phyloP scores from a whole-genome alignment of 192 early-diverging fungal species.

The Linderina pennispora region DNA sequence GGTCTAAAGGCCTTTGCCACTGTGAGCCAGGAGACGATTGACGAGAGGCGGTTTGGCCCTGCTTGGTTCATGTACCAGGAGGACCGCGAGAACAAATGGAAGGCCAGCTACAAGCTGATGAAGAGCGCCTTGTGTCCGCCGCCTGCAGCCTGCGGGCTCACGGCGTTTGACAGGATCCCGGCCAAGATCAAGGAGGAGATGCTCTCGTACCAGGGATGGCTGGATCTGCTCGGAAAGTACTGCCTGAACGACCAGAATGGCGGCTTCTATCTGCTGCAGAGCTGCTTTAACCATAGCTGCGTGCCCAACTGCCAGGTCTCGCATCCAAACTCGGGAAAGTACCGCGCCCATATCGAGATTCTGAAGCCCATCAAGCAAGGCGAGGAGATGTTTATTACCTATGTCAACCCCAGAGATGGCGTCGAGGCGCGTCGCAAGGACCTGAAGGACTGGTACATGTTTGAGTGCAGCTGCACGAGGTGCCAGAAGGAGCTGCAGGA shows the following conservation, averaged over 20 bases:
- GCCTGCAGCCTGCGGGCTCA: conserved; percentile 45
- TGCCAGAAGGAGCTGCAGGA: conserved; percentile 46
- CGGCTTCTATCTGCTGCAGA: conserved; percentile 55
- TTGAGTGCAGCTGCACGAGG: conserved; percentile 54
- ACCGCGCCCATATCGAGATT: conserved; percentile 47
- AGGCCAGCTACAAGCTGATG: conserved; percentile 21
- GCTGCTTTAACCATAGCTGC: conserved; percentile 55
- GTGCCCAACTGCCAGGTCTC: conserved; percentile 50
- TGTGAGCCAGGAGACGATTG: conserved; percentile 7
- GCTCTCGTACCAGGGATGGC: conserved; percentile 50
- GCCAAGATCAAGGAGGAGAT: conserved; percentile 37
- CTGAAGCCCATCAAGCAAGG: conserved; percentile 53
- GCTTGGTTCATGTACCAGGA: conserved; percentile 14
- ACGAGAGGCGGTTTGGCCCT: conserved; percentile 9
- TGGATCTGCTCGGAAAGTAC: conserved; percentile 52
- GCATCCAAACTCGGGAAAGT: conserved; percentile 47
- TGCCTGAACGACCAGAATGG: conserved; percentile 61
- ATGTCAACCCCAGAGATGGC: conserved; percentile 53
- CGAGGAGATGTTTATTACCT: conserved; percentile 55
- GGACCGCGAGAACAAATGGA: conserved; percentile 9
- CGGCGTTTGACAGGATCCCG: conserved; percentile 41
- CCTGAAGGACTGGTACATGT: conserved; percentile 52
- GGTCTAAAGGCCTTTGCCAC: conserved; percentile 14
- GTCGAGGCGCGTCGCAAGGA: conserved; percentile 48
- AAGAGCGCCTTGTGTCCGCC: conserved; percentile 46